These are phyloP conservation scores for Silene latifolia DNA, from an alignment of 148 eudicot species.

Conservation along the genomic window DNA sequence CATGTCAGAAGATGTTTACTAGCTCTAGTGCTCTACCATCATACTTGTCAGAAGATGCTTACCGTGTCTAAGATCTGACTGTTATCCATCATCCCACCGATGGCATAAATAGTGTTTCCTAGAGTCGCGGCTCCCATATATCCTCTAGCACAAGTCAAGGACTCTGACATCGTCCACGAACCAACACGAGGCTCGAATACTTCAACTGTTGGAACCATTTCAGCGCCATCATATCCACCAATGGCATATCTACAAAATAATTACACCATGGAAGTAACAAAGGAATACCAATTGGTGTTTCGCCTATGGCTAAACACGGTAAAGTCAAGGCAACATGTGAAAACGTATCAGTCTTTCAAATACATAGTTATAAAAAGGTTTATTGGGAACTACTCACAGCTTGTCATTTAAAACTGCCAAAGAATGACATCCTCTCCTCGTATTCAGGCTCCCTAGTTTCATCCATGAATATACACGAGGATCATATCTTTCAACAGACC, in stretches of 20 bases:
- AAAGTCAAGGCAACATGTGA: too few species aligned
- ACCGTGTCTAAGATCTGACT: too few species aligned
- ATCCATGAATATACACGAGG: constrained; percentile 62
- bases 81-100: too few species aligned
- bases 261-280: too few species aligned
- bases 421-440: constrained; percentile 68
- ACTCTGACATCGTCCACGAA: constrained; percentile 50
- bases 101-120: constrained; percentile 17
- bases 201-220: constrained; percentile 57
- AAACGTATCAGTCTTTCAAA: too few species aligned
- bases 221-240: constrained; percentile 60
- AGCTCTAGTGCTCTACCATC: too few species aligned
- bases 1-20: too few species aligned
- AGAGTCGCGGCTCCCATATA: constrained; percentile 39
- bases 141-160: constrained; percentile 51
- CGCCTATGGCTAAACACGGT: too few species aligned
- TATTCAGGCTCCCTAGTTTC: constrained; percentile 40
- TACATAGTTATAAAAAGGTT: too few species aligned
- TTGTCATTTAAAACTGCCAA: constrained; percentile 56
- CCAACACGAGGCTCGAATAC: constrained; percentile 58
- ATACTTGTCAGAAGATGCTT: too few species aligned
- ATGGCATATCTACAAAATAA: constrained; percentile 51
- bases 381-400: constrained; percentile 43
- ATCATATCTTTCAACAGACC: constrained; percentile 72
- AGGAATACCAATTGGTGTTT: too few species aligned